Conservation (phyloP, 805 yeast genomes). For the Diddensiella santjacobensis region DNA sequence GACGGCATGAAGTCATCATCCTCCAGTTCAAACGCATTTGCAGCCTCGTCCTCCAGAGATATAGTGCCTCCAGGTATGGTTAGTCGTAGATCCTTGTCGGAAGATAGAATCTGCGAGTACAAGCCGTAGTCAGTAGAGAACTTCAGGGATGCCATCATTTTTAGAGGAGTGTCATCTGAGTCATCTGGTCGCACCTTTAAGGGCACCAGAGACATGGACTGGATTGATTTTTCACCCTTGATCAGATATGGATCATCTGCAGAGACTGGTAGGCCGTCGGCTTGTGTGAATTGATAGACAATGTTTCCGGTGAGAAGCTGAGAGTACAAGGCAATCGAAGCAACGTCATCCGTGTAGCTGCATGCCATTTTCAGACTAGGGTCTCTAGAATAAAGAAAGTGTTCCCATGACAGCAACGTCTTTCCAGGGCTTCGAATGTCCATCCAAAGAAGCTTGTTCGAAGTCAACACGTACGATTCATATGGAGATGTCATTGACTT, state of each 20-base stretch:
- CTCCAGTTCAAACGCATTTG: background rate
- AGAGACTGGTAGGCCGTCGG: conserved; percentile 37
- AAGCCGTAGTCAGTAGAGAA: conserved; percentile 13
- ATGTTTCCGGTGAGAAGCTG: conserved; percentile 33
- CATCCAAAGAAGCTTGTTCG: conserved; percentile 60
- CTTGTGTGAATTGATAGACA: conserved; percentile 36
- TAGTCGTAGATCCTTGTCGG: conserved; percentile 6
- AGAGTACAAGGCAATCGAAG: conserved; percentile 31
- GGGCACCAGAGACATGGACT: conserved; percentile 9
- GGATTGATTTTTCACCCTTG: conserved; percentile 7
- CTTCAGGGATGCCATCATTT: conserved; percentile 8
- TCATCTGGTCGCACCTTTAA: background rate
- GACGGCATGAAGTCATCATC: background rate
- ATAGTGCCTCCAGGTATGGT: background rate
- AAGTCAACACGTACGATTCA: conserved; percentile 55
- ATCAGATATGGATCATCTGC: conserved; percentile 37
- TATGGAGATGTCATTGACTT: conserved; percentile 25
- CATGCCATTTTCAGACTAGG: conserved; percentile 45
- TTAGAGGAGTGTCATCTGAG: conserved; percentile 4
- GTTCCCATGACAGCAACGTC: conserved; percentile 69
- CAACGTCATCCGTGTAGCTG: conserved; percentile 24
- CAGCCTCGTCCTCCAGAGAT: background rate
- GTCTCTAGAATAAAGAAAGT: conserved; percentile 54
- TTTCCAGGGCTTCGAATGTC: conserved; percentile 35
- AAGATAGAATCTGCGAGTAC: conserved; percentile 9